Evolutionary conservation across 2,329 filamentous ascomycete species (phyloP).

Genomic region (Trichophyton equinum): DNA sequence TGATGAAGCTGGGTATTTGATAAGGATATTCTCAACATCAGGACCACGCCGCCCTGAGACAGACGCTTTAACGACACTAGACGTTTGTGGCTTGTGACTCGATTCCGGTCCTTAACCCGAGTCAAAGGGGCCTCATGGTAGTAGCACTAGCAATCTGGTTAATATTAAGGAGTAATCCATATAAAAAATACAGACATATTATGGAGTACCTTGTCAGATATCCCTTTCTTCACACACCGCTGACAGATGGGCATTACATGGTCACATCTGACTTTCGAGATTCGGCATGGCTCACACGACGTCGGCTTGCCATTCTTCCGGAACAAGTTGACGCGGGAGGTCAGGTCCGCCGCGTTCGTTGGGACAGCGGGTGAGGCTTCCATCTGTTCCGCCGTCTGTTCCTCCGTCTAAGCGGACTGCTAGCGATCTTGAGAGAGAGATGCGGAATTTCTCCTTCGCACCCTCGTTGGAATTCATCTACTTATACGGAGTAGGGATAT

Average conservation of each 20-base stretch:
- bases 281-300: conserved; percentile 24
- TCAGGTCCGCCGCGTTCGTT: not conserved
- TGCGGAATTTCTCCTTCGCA: not conserved
- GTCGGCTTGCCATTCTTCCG: conserved; percentile 30
- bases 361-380: not conserved
- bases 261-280: conserved; percentile 24
- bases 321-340: conserved; percentile 5
- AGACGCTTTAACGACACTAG: conserved; percentile 9
- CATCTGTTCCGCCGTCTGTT: not conserved
- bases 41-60: conserved; percentile 6
- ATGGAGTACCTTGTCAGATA: conserved; percentile 7
- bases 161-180: not conserved
- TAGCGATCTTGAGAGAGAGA: not conserved
- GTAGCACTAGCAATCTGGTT: conserved; percentile 15
- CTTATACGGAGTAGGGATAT: no score
- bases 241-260: conserved; percentile 20
- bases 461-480: no score
- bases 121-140: conserved; percentile 25
- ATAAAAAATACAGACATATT: not conserved
- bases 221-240: conserved; percentile 19
- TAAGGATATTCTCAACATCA: not conserved
- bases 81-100: conserved; percentile 8
- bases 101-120: conserved; percentile 6
- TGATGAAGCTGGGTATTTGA: not conserved
- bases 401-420: not conserved